phyloP scores from a whole-genome alignment of 352 stramenopile species.

The Globisporangium megalacanthum region DNA sequence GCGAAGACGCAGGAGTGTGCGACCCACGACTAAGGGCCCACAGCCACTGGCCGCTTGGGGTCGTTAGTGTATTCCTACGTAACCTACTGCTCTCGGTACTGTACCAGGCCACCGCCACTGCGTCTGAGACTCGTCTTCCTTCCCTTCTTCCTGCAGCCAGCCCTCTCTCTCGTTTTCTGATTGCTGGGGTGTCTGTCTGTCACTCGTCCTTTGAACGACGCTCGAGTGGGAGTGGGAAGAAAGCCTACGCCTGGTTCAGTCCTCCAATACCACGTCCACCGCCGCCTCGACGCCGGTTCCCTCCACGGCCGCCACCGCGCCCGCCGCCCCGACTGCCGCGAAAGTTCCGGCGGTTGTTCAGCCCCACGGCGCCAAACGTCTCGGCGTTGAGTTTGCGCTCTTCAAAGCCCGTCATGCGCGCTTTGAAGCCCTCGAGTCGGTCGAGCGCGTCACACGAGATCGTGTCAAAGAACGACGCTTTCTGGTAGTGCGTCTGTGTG shows the following conservation, averaged over 20 bases:
- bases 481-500: constrained; percentile 73
- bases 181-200: not conserved
- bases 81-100: too few species aligned
- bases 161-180: too few species aligned
- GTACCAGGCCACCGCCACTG: too few species aligned
- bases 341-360: constrained; percentile 83
- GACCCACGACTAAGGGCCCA: too few species aligned
- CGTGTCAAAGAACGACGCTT: constrained; percentile 88
- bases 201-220: not conserved
- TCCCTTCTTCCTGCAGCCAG: too few species aligned
- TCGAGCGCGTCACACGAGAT: constrained; percentile 87
- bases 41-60: not conserved
- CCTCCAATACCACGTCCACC: constrained; percentile 17
- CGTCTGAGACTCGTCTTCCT: too few species aligned
- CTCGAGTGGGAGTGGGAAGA: not conserved
- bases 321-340: constrained; percentile 50
- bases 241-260: constrained; percentile 1
- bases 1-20: too few species aligned
- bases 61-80: too few species aligned
- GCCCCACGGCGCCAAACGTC: constrained; percentile 80
- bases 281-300: constrained; percentile 15
- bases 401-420: constrained; percentile 61
- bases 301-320: constrained; percentile 18
- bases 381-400: constrained; percentile 88
- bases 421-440: constrained; percentile 61